Evolutionary conservation across 1,284 basidiomycete species (phyloP), one percentile per base, ranked within the genome.

Genomic region (Phellopilus nigrolimitatus): DNA sequence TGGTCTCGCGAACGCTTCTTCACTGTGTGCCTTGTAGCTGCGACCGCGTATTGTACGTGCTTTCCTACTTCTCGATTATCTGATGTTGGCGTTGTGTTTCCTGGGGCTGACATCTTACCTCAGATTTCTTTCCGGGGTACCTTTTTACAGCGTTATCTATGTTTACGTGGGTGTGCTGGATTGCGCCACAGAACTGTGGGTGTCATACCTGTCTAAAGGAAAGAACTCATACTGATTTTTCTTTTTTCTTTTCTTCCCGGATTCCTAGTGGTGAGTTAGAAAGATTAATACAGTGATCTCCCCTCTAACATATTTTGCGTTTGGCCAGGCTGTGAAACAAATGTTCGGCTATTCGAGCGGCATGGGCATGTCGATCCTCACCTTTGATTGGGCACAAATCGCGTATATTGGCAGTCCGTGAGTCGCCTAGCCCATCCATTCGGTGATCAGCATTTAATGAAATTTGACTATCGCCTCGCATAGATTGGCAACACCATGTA

Each of bases 111-210:
- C 30, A 15, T 31, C 17, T 34, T 12, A 42, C 21, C 22, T 43
- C 40, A 56, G 55, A 56, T 49, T 56, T 54, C 27, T 48, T 56
- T 22, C 73, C 73, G 4, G 70, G 68, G 46, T 65, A 62, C 33
- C 34, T 62, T 25, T 60, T 60, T 53, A 55, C 56, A 10, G 64
- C 64, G 2, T 56, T 71, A 9, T 62, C 62, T 8, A 59, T 56
- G 33, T 71, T 71, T 61, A 66, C 66, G 57, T 73, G 70, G 70
- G 61, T 70, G 34, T 62, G 60, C 46, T 73, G 71, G 71, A 70
- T 71, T 51, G 54, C 61, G 1, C 66, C 66, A 8, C 53, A 58
- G 25, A 58, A 56, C 49, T 38, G 49, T 51, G 37, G 42, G 51
- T 47, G 9, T 19, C n/a, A 9, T 47, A 17, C 38, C 17, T 21